These are phyloP conservation scores for Nicotiana attenuata DNA, from an alignment of 257 asterid species.

Conservation along the genomic window DNA sequence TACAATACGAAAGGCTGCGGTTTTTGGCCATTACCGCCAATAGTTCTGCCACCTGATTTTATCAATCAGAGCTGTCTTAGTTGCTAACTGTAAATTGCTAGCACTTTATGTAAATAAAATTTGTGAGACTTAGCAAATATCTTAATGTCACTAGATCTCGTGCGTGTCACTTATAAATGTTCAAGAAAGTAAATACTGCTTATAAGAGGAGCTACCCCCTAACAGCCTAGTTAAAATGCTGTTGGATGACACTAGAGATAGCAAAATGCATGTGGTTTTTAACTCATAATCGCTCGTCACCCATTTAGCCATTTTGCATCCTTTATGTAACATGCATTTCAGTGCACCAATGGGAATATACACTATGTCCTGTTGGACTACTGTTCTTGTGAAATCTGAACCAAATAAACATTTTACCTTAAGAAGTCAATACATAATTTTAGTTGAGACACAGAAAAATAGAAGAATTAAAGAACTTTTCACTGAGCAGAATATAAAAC, in stretches of 20 bases:
- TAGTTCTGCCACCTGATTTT: slow-evolving; percentile 82
- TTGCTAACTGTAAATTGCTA: not conserved
- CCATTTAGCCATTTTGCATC: not conserved
- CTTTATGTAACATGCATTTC: not conserved
- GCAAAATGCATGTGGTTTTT: not conserved
- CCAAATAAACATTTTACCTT: not conserved
- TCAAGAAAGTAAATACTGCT: not conserved
- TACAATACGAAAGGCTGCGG: slow-evolving; percentile 62
- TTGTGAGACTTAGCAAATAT: not conserved
- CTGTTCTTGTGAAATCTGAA: not conserved
- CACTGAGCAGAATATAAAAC: not conserved
- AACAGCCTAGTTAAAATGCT: not conserved
- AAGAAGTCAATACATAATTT: not conserved
- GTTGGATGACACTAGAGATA: not conserved
- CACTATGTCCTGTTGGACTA: not conserved
- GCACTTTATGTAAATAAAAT: not conserved
- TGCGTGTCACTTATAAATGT: not conserved
- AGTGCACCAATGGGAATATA: not conserved
- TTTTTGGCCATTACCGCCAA: slow-evolving; percentile 82
- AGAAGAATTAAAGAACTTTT: not conserved
- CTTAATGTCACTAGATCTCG: not conserved
- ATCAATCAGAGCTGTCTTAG: slow-evolving; percentile 15
- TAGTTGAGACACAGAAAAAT: not conserved
- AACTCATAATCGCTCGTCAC: not conserved
- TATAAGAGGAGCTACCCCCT: not conserved